Evolutionary conservation across 345 rosid genomes (phyloP), one percentile per base, ranked within the genome.

Genomic region (Microthlaspi erraticum): DNA sequence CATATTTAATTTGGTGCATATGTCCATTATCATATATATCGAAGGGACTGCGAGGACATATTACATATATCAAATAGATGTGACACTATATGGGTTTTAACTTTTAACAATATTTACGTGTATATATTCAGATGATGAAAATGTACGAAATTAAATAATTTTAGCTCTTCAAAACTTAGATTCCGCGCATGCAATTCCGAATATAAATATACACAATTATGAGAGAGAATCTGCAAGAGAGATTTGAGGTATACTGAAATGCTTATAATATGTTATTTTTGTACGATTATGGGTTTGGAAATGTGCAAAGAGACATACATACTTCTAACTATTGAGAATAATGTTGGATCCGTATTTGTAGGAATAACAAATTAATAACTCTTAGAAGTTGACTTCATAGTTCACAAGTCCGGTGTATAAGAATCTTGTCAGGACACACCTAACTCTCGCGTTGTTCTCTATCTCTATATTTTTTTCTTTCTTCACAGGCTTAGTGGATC

Each of bases 341-440:
- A 72, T 45, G 49, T 62, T 53, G 31, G 76, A 72, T 63, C 76
- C 76, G 64, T 44, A 44, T 72, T 63, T 64, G 33, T 19, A 45
- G 56, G 64, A 44, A 45, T 44, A 34, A 26, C 26, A 39, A 60
- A 10, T 31, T 3, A 26, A 51, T 3, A 26, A 51, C 31, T 44
- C 18, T 54, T 63, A 64, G 41, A 55, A 64, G 64, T 72, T 63
- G 76, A 72, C 64, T 63, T 54, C 64, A 44, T 37, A 54, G 64
- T 64, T 52, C 57, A 70, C 66, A 59, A 12, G 74, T 50, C 41
- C 13, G 54, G 6, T n/a, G 16, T 33, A 61, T 5, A 44, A 33
- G 70, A 72, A 72, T 52, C 48, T 60, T 52, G 68, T 49, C 66
- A 60, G 66, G 52, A 12, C 36, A 16, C 26, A 60, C 43, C 48